These are phyloP conservation scores for Rhipidocladum racemiflorum DNA, from an alignment of 176 grass and related monocot genomes.

Conservation along the genomic window DNA sequence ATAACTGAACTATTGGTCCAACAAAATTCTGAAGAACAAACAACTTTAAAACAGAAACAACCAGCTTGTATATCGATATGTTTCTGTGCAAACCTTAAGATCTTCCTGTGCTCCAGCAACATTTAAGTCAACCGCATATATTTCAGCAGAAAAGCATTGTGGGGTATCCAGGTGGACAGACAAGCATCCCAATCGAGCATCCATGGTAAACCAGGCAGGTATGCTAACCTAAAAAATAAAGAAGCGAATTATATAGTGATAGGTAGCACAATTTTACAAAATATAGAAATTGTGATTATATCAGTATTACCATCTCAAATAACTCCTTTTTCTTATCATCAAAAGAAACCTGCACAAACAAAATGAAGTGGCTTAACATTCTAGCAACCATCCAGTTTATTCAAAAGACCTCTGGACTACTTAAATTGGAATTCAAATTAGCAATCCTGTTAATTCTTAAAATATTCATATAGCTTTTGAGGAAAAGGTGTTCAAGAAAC, in stretches of 20 bases:
- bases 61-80: constrained; percentile 10
- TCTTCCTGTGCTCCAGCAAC: constrained; percentile 75
- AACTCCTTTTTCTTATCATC: constrained; percentile 96
- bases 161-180: constrained; percentile 89
- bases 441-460: constrained; percentile 4
- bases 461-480: background rate
- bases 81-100: constrained; percentile 70
- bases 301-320: constrained; percentile 86
- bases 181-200: constrained; percentile 75
- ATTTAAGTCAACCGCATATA: constrained; percentile 87
- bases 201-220: constrained; percentile 94
- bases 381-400: constrained; percentile 32
- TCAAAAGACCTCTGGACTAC: constrained; percentile 12
- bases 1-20: background rate
- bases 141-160: constrained; percentile 96
- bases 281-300: constrained; percentile 14
- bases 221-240: constrained; percentile 81
- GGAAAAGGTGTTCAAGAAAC: constrained; percentile 3
- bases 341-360: constrained; percentile 77
- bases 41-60: constrained; percentile 24
- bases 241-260: constrained; percentile 21
- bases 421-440: constrained; percentile 1
- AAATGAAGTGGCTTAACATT: constrained; percentile 38
- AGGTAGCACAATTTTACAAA: background rate
- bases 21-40: background rate